Evolutionary conservation across 2,329 filamentous ascomycete species (phyloP).

Genomic region (Sporothrix brunneoviolacea): DNA sequence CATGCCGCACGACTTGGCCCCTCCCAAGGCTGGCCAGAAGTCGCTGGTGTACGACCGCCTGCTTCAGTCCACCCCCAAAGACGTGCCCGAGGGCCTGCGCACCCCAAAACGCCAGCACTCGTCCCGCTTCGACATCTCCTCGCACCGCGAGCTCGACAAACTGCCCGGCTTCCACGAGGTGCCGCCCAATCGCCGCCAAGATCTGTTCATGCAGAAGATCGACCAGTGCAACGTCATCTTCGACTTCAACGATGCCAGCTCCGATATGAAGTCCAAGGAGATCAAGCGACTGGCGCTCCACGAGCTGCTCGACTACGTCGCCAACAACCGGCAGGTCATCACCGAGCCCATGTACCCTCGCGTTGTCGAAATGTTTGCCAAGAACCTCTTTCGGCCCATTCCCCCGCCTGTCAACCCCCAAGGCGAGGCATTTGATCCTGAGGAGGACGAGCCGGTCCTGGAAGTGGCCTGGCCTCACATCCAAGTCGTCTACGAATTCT

Average conservation of each 20-base stretch:
- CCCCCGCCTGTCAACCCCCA: constrained; percentile 96
- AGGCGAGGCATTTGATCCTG: constrained; percentile 95
- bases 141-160: constrained; percentile 94
- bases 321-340: constrained; percentile 97
- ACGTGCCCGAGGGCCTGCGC: constrained; percentile 89
- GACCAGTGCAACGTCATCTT: constrained; percentile 99
- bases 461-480: constrained; percentile 99
- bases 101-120: constrained; percentile 97
- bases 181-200: constrained; percentile 85
- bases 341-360: constrained; percentile 98
- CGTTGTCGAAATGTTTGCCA: constrained; percentile 98
- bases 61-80: constrained; percentile 90
- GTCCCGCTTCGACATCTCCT: constrained; percentile 85
- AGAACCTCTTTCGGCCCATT: constrained; percentile 95
- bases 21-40: constrained; percentile 86
- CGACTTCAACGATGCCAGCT: constrained; percentile 97
- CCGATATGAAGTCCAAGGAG: constrained; percentile 99
- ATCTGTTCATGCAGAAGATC: constrained; percentile 99
- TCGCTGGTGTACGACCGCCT: constrained; percentile 84
- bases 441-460: constrained; percentile 95
- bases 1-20: constrained; percentile 94
- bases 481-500: constrained; percentile 99
- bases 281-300: constrained; percentile 96
- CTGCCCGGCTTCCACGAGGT: constrained; percentile 97
- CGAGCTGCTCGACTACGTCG: constrained; percentile 94